Base-by-base conservation (phyloP, 192 early-diverging fungal genomes). In the Entomortierella lignicola region DNA sequence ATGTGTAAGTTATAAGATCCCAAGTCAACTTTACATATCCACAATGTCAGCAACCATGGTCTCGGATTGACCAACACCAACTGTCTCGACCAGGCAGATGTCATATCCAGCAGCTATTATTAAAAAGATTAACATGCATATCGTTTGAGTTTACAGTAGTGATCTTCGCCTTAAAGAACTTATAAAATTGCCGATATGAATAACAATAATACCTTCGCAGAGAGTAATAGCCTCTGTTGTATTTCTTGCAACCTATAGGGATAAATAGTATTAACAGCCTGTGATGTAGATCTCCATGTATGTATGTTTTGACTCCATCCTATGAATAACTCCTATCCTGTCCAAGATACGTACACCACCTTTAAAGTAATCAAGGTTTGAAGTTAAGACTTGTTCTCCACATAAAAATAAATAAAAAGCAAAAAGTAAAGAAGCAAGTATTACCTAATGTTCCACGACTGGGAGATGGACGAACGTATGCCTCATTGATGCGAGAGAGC, bases 41-140 rank as follows among this genome's bases (percentile, higher is more conserved):
- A 94, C 92, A 89, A 95, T 94, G 25, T 94, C 94, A 8, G 92
- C 82, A 5, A 95, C 92, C 90, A 94, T 94, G 7, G 90, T 93
- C 72, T 95, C 94, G 2, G 90, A 92, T 72, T 95, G 94, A 18
- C 94, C 94, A 8, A 95, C 94, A 31, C 94, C 94, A 11, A 95
- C 93, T 1, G 94, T 94, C 71, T 95, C 94, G 11, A 95, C 89
- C 5, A 95, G 77, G 31, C 90, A 88, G 21, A 94, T 86, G 68
- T 95, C 92, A 66, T 91, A 94, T 25, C 92, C 93, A 48, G 88
- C 84, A 54, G 94, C 92, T 92, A 66, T 51, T 51, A 8, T 55
- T 17, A 53, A 50, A 20, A 10, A 13, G 25, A 42, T 21, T 52
- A 58, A 12, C 8, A 42, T 27, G 48, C 17, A 39, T n/a, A 55